phyloP scores from a whole-genome alignment of 148 eudicot genomes.

The Drosera capensis region DNA sequence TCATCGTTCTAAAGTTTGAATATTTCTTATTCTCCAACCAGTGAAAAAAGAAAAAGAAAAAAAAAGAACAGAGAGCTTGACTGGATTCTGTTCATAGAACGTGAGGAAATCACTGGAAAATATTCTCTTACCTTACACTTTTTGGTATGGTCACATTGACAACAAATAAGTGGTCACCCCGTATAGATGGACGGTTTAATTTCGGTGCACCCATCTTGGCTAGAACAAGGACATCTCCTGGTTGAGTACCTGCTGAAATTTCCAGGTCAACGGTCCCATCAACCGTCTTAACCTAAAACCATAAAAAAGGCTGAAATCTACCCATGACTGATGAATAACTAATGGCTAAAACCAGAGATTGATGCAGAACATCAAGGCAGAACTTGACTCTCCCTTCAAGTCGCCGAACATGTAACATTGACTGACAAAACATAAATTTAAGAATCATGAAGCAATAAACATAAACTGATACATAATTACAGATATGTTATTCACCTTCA shows the following conservation, averaged over 20 bases:
- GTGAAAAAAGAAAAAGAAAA: neutral
- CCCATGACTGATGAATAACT: neutral
- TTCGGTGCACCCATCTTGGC: conserved; percentile 90
- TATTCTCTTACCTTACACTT: conserved; percentile 54
- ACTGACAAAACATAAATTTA: no score
- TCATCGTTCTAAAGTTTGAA: neutral
- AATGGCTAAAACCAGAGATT: no score
- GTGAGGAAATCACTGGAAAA: neutral
- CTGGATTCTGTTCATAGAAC: no score
- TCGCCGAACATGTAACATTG: no score
- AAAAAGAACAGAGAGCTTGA: no score
- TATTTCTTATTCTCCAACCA: neutral
- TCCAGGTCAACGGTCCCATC: conserved; percentile 72
- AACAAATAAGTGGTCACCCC: conserved; percentile 84
- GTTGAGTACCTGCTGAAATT: conserved; percentile 94
- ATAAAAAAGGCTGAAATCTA: neutral
- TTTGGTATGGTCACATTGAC: conserved; percentile 76
- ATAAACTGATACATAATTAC: neutral
- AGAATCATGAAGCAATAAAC: no score
- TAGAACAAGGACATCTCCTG: conserved; percentile 91
- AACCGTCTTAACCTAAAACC: conserved; percentile 71
- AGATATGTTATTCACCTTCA: conserved; percentile 32
- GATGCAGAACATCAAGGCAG: no score
- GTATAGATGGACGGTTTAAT: conserved; percentile 80
- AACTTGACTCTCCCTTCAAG: no score